Percentiles rank a stretch among this genome's conserved stretches.
phyloP scores from a whole-genome alignment of 805 yeast species.

The Starmera dryadoides region DNA sequence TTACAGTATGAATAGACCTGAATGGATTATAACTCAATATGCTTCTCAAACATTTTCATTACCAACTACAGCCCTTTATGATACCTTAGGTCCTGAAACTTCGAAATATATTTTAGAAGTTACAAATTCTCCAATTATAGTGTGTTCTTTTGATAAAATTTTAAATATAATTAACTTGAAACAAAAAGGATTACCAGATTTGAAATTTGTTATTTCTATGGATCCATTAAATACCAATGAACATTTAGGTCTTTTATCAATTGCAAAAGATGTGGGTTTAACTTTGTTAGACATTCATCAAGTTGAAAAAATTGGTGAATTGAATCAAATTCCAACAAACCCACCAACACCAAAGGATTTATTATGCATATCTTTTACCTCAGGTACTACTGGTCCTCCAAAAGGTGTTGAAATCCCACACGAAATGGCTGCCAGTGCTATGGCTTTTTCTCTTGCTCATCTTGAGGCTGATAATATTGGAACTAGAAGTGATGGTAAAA shows the following conservation, averaged over 20 bases:
- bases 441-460: constrained; percentile 8
- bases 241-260: constrained; percentile 14
- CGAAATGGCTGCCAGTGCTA: constrained; percentile 33
- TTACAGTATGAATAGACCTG: constrained; percentile 41
- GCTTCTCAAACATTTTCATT: constrained; percentile 46
- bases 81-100: constrained; percentile 41
- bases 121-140: constrained; percentile 45
- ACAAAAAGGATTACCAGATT: constrained; percentile 13
- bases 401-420: constrained; percentile 52
- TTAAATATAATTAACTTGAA: constrained; percentile 33
- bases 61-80: constrained; percentile 34
- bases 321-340: constrained; percentile 25
- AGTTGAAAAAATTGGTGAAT: constrained; percentile 25
- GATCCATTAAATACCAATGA: constrained; percentile 29
- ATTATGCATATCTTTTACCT: constrained; percentile 53
- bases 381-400: constrained; percentile 63
- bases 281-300: constrained; percentile 29
- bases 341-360: constrained; percentile 30
- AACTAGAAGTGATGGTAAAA: constrained; percentile 5
- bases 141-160: constrained; percentile 39
- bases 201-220: constrained; percentile 41
- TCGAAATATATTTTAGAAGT: constrained; percentile 43
- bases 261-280: constrained; percentile 16
- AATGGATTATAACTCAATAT: constrained; percentile 54
- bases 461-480: constrained; percentile 1